Percentiles rank a stretch among this genome's conserved stretches.
Conservation (phyloP, 305 asterid genomes). For the Fraxinus nigra region DNA sequence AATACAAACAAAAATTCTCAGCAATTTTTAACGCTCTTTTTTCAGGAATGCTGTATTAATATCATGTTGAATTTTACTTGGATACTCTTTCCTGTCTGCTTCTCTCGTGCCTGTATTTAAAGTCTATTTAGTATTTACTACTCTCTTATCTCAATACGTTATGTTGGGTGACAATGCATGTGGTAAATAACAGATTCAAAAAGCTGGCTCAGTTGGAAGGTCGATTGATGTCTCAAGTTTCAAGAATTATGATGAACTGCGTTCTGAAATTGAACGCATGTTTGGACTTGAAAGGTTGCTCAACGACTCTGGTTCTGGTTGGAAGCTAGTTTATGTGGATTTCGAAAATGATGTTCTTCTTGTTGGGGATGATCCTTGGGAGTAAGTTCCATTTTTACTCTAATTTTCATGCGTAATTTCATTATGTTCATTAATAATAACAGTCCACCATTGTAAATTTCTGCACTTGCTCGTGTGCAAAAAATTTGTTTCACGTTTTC, state of each 20-base stretch:
- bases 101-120: background rate
- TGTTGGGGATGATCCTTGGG: slow-evolving; percentile 97
- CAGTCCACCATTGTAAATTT: background rate
- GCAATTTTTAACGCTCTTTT: background rate
- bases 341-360: slow-evolving; percentile 83
- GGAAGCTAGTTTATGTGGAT: slow-evolving; percentile 90
- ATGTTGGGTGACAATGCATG: background rate
- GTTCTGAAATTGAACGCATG: slow-evolving; percentile 77
- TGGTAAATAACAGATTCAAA: slow-evolving; percentile 57
- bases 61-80: background rate
- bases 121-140: background rate
- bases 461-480: background rate
- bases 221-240: slow-evolving; percentile 84
- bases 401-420: background rate
- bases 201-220: slow-evolving; percentile 91
- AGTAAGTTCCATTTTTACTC: slow-evolving; percentile 49
- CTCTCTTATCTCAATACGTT: background rate
- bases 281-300: slow-evolving; percentile 81
- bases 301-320: slow-evolving; percentile 73
- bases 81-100: background rate
- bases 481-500: background rate
- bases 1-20: background rate
- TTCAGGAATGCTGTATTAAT: background rate
- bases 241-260: slow-evolving; percentile 68
- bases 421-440: background rate